Base-by-base conservation (phyloP, 495 filamentous ascomycete genomes). In the Apodospora peruviana region DNA sequence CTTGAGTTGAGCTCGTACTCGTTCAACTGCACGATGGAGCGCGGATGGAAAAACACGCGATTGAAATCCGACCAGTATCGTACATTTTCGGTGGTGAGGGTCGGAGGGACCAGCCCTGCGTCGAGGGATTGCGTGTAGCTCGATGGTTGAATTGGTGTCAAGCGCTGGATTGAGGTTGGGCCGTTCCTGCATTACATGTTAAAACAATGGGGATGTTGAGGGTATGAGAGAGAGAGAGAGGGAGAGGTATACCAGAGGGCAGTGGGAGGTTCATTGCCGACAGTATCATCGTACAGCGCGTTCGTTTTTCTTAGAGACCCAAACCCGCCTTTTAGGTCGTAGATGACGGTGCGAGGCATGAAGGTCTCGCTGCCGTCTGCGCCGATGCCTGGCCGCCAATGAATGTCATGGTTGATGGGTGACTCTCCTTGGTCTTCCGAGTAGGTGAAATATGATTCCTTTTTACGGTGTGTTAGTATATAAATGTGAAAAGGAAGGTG, bases 401-500 rank as follows among this genome's bases (percentile, higher is more conserved):
- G 87, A 43, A 97, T 77, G 65, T 97, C 87, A 74, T 97, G 93
- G 59, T 99, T 81, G 49, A 99, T 68, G 0, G 78, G 77, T 19
- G 89, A 87, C 50, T 80, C 74, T 3, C 17, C 19, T 42, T 81
- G 70, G 24, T 83, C 71, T 25, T 77, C 77, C 9, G 77, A 72
- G 62, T 96, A 97, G 20, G 93, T 96, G 63, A 98, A 98, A 69
- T 98, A 98, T 10, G 91, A 96, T 74, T 98, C 94, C 88, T 90
- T 10, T 25, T 36, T 20, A 4, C 23, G 10, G 10, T 29, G n/a
- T 22, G 43, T 25, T 7, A 23, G 14, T 32, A 7, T 58, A 38
- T 27, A 19, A 29, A 47, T 17, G 32, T 14, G 14, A 9, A 36
- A 46, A 22, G n/a, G 47, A 24, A 37, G 34, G 37, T 35, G 21